Evolutionary conservation across 371 early-diverging fungal species (phyloP), one percentile per base, ranked within the genome.

Genomic region (Conidiobolus incongruus): DNA sequence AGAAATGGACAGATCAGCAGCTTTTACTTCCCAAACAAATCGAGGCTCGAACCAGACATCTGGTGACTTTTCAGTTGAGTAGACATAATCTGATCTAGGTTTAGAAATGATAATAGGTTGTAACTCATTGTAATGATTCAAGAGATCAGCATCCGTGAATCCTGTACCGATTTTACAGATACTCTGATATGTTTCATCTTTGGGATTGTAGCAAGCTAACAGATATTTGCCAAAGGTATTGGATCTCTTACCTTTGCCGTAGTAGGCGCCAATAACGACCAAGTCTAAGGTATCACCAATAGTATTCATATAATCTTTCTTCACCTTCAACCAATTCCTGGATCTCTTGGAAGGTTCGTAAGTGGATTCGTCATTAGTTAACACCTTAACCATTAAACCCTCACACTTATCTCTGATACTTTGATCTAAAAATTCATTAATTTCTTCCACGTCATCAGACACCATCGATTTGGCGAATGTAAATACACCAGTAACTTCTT

Each of bases 91-190:
- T 2, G 75, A 56, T 47, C 71, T 76, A 0, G 92, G 90, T 4
- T 47, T 49, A 5, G 56, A 58, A 33, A 91, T 74, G 13, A 68
- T 70, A 58, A 75, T 77, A 17, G 70, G 63, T 43, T 78, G 74
- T 13, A 97, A 64, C 12, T 62, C 61, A 17, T 77, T 60, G 50
- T 75, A 61, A 50, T 82, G 81, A n/a, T 65, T 54, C 40, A 80
- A 75, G 15, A 99, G 62, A 45, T 75, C 69, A 33, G 78, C 82
- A 40, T 99, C 99, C n/a, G 82, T 78, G 56, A 99, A 98, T 7
- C 99, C 99, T 0, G 99, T 99, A 30, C 96, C 99, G 37, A 94
- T 77, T 66, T 99, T 99, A 66, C 97, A 97, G 39, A 97, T 82
- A 11, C 87, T 75, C 56, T 99, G 97, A 56, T 84, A 95, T 44